A percentile compares a stretch with the other conserved stretches of the same genome.
phyloP scores from a whole-genome alignment of 2,329 filamentous ascomycete species.

The Arthrobotrys iridis region DNA sequence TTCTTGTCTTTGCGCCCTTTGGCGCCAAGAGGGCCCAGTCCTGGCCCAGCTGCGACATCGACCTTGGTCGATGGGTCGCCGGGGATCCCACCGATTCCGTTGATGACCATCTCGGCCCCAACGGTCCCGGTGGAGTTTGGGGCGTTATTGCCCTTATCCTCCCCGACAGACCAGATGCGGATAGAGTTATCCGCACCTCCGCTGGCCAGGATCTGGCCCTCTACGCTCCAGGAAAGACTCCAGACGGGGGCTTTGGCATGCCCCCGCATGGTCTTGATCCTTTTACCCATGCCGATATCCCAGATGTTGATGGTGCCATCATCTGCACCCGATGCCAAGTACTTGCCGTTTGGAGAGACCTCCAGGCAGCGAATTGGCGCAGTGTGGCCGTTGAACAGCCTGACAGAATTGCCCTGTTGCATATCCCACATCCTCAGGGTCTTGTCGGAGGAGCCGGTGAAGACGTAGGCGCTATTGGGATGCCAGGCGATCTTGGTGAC shows the following conservation, averaged over 20 bases:
- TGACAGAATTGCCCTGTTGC: conserved; percentile 84
- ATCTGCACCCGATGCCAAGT: conserved; percentile 89
- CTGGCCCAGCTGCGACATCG: conserved; percentile 66
- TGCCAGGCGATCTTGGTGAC: conserved; percentile 95
- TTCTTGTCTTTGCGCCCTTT: conserved; percentile 55
- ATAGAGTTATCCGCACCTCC: conserved; percentile 93
- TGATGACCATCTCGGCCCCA: conserved; percentile 60
- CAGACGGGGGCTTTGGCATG: conserved; percentile 94
- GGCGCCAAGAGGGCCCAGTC: conserved; percentile 58
- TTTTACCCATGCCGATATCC: conserved; percentile 86
- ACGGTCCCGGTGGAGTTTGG: conserved; percentile 65
- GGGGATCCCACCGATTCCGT: conserved; percentile 62
- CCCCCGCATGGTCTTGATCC: conserved; percentile 91
- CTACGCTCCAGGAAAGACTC: conserved; percentile 91
- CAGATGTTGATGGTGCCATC: conserved; percentile 92
- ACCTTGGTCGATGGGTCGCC: conserved; percentile 61
- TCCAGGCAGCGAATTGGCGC: conserved; percentile 86
- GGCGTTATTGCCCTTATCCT: conserved; percentile 73
- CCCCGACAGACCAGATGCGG: conserved; percentile 85
- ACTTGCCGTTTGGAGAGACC: conserved; percentile 86
- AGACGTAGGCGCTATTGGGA: conserved; percentile 90
- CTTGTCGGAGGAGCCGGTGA: conserved; percentile 91
- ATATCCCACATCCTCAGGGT: conserved; percentile 98
- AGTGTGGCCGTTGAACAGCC: conserved; percentile 90
- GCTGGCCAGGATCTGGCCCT: conserved; percentile 88